Evolutionary conservation across 2,329 filamentous ascomycete species (phyloP).

Genomic region (Westerdykella aurantiaca): DNA sequence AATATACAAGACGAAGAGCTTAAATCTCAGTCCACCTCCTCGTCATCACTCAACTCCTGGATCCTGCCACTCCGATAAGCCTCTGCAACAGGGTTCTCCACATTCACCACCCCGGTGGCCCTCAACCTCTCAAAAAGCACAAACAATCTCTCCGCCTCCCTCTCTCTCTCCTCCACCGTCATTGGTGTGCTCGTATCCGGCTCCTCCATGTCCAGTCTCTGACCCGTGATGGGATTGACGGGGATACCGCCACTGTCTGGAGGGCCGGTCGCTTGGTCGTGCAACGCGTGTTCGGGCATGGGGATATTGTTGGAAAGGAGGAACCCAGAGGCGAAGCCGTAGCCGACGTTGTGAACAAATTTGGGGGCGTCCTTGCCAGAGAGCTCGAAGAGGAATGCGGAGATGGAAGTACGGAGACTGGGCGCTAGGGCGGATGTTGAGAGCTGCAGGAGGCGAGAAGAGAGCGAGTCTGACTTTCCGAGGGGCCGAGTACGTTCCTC

Average conservation of each 20-base stretch:
- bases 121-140: slow-evolving; percentile 80
- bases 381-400: slow-evolving; percentile 64
- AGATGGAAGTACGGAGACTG: slow-evolving; percentile 67
- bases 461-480: slow-evolving; percentile 66
- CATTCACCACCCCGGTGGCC: slow-evolving; percentile 67
- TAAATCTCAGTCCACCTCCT: slow-evolving; percentile 10
- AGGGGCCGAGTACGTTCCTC: slow-evolving; percentile 71
- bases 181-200: slow-evolving; percentile 61
- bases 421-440: slow-evolving; percentile 68
- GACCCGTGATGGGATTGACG: slow-evolving; percentile 83
- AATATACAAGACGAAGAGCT: no score
- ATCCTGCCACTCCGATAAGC: slow-evolving; percentile 65
- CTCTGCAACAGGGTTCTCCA: slow-evolving; percentile 71
- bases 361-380: slow-evolving; percentile 72
- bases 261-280: slow-evolving; percentile 43
- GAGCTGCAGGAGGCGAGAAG: slow-evolving; percentile 70
- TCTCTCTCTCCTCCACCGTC: slow-evolving; percentile 86
- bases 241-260: slow-evolving; percentile 28
- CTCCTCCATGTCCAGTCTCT: slow-evolving; percentile 65
- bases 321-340: slow-evolving; percentile 88
- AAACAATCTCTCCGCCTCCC: slow-evolving; percentile 83
- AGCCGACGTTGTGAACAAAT: slow-evolving; percentile 89
- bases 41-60: slow-evolving; percentile 59
- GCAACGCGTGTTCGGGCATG: slow-evolving; percentile 61
- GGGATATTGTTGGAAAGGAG: slow-evolving; percentile 77